Base-by-base conservation (phyloP, 1,284 basidiomycete genomes). In the Naganishia albida region DNA sequence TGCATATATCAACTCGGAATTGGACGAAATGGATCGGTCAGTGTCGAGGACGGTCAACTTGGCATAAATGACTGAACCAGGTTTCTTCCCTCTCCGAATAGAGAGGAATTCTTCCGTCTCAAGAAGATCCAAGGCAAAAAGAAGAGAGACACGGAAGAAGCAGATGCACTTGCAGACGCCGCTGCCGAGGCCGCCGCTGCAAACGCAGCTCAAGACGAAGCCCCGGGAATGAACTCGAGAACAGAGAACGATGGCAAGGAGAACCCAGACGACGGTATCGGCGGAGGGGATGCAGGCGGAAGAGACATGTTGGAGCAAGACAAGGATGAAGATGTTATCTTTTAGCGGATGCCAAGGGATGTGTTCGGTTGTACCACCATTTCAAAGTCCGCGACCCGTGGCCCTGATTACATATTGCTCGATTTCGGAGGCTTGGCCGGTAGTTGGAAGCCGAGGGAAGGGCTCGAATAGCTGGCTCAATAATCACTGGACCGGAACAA, bases 101-200 rank as follows among this genome's bases (percentile, higher is more conserved):
- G 76, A 71, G 93, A 97, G 78, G 93, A 97, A 77, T 97, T 97
- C 83, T 97, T 96, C 84, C 85, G 93, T 72, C 80, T 95, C 71
- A 95, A 96, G 81, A 97, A 97, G 78, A 93, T 97, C 8, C 93
- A 97, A 78, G 91, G 90, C 43, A 97, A 96, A 85, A 96, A 96
- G 86, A 96, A 96, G 81, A 83, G 90, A 64, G 90, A 91, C 64
- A 83, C 83, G 7, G 85, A 86, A 28, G 81, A 80, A 2, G 77
- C 80, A 68, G 85, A 80, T 72, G 84, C 70, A 55, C 43, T 64
- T 20, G 60, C 60, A 16, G 65, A 60, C 66, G 72, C 72, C 3
- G 70, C 74, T 26, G 70, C 71, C 51, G 62, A 69, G 18, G 34
- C 55, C n/a, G 59, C 66, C 23, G 68, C 72, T 40, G 34, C 57